Conservation (phyloP, 805 yeast genomes). For the Wickerhamiella brachini region DNA sequence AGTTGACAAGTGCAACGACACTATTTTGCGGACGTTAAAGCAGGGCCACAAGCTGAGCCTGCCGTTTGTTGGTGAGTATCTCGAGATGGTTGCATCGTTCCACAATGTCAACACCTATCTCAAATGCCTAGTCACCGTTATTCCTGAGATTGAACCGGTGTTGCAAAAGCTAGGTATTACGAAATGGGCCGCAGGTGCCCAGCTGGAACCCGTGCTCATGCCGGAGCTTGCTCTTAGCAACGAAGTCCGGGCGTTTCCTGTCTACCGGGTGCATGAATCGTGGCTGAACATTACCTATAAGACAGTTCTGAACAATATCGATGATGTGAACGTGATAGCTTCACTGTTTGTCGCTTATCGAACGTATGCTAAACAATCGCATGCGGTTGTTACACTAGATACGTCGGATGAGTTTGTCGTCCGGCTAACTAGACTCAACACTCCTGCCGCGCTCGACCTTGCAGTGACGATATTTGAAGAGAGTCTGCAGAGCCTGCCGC, state of each 20-base stretch:
- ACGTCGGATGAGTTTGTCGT: conserved; percentile 18
- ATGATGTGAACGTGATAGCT: conserved; percentile 7
- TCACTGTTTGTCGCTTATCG: conserved; percentile 11
- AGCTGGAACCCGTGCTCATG: not conserved
- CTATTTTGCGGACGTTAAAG: conserved; percentile 10
- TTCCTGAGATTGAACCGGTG: conserved; percentile 12
- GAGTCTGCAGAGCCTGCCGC: conserved; percentile 8
- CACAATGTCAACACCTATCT: conserved; percentile 14
- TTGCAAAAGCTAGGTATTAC: conserved; percentile 12
- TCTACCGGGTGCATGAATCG: conserved; percentile 11
- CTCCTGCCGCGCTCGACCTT: conserved; percentile 6
- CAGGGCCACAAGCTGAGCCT: conserved; percentile 9
- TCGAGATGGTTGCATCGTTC: conserved; percentile 14
- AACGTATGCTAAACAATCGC: not conserved
- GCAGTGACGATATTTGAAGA: conserved; percentile 14
- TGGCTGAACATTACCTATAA: conserved; percentile 17
- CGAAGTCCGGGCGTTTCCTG: conserved; percentile 1
- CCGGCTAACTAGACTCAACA: conserved; percentile 8
- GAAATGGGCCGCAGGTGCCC: not conserved
- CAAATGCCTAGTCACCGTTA: conserved; percentile 7
- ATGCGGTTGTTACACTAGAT: conserved; percentile 5
- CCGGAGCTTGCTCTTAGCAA: not conserved
- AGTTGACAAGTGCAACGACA: conserved; percentile 19
- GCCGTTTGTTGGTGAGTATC: conserved; percentile 17
- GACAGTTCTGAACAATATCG: conserved; percentile 16